Evolutionary conservation across 2,329 filamentous ascomycete genomes (phyloP), one percentile per base, ranked within the genome.

Genomic region (Amesomyces nigricolor): DNA sequence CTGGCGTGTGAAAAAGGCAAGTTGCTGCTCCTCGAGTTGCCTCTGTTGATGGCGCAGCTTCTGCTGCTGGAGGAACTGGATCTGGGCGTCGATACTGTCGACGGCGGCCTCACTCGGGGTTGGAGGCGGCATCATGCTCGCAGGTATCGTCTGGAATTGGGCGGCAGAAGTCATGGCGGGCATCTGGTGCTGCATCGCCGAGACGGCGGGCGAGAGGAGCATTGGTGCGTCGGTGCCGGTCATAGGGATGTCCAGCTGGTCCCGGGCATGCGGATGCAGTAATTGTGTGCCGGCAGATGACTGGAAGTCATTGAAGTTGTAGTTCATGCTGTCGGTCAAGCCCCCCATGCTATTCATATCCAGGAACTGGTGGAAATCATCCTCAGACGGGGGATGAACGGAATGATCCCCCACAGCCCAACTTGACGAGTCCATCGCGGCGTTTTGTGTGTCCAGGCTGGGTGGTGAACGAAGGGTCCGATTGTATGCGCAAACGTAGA

Each of bases 331-430:
- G 53, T 83, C 79, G 58, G 69, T 68, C 56, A 85, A 69, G 58
- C 70, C 75, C 30, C 73, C 74, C 73, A 85, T 81, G 62, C 70
- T 71, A 55, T 75, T 78, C 73, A 86, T 79, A 61, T 85, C 78
- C 58, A 86, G 73, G 56, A 84, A 85, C 62, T 85, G 81, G 60
- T 82, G 77, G 65, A 86, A 85, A 39, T 84, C 82, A 66, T 85
- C 82, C 47, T 85, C 81, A 49, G 73, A 67, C 5, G 74, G 62
- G 10, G 75, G 67, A 29, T 77, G 72, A 68, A 83, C 73, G 56
- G 73, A 72, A 64, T 82, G 78, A 63, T 83, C 80, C 65, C 81
- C 77, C 48, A 75, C 73, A 62, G 78, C 77, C 82, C 82, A 85
- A 59, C 70, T 67, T 54, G 72, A 69, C 50, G 78, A 75, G 62